phyloP scores from a whole-genome alignment of 116 monocot species.

The Dioscorea cayenensis region DNA sequence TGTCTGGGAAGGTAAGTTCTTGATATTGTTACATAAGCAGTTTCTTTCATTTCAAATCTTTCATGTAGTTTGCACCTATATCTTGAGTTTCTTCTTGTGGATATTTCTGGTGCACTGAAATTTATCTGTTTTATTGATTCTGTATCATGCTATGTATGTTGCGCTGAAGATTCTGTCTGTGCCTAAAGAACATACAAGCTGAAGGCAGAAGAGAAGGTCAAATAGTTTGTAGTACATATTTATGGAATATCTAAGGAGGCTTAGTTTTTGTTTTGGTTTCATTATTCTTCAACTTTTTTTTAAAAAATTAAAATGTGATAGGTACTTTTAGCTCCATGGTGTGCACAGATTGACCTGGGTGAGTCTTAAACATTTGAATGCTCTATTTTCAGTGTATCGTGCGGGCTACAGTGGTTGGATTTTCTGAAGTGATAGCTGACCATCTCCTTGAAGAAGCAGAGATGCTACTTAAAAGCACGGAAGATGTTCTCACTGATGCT shows the following conservation, averaged over 20 bases:
- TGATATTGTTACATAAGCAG: not conserved
- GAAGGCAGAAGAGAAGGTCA: too few species aligned
- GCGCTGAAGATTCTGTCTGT: too few species aligned
- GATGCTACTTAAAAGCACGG: slow-evolving; percentile 22
- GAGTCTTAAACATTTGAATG: not conserved
- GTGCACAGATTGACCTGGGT: not conserved
- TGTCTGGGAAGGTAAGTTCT: slow-evolving; percentile 63
- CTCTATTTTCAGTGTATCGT: slow-evolving; percentile 55
- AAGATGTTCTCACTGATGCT: slow-evolving; percentile 62
- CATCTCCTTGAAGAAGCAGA: slow-evolving; percentile 24
- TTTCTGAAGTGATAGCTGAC: slow-evolving; percentile 22
- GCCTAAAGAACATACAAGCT: too few species aligned
- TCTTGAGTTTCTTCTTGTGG: not conserved
- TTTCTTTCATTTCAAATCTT: not conserved
- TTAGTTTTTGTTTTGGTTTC: too few species aligned
- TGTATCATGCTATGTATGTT: not conserved
- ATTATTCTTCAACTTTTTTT: too few species aligned
- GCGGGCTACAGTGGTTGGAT: slow-evolving; percentile 66
- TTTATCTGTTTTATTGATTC: not conserved
- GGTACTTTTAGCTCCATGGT: not conserved
- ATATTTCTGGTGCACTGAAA: not conserved
- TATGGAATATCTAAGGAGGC: too few species aligned
- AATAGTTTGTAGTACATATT: too few species aligned
- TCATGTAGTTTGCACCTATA: not conserved
- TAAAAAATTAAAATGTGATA: too few species aligned